These are phyloP conservation scores for Eucalyptus curtisii DNA, from an alignment of 345 rosid species.

Conservation along the genomic window DNA sequence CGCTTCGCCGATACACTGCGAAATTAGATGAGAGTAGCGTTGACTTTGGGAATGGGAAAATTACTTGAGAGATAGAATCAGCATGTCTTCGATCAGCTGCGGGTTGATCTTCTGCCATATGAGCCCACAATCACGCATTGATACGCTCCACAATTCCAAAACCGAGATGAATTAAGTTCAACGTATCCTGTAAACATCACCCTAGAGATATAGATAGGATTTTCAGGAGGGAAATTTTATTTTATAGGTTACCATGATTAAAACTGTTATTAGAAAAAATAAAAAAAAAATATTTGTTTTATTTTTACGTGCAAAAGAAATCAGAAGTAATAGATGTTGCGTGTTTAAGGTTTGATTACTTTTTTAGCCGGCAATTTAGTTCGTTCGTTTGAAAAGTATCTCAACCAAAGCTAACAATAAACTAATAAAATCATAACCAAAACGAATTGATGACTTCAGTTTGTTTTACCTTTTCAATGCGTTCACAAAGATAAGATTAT, in stretches of 20 bases:
- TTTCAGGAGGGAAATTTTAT: neutral
- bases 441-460: neutral
- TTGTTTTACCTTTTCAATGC: neutral
- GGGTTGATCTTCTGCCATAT: neutral
- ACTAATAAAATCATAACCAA: neutral
- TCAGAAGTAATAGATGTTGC: neutral
- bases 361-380: neutral
- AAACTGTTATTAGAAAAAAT: neutral
- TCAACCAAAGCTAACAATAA: neutral
- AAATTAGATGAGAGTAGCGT: neutral
- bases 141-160: neutral
- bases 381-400: neutral
- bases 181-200: neutral
- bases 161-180: neutral
- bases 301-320: neutral
- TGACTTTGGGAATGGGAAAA: neutral
- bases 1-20: neutral
- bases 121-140: neutral
- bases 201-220: neutral
- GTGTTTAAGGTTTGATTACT: neutral
- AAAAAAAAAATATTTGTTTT: neutral
- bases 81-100: neutral
- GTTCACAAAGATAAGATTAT: neutral
- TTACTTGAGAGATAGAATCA: neutral
- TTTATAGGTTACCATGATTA: neutral